These are phyloP conservation scores for Nemania sp. DNA, from an alignment of 2,329 filamentous ascomycete species.

Conservation along the genomic window DNA sequence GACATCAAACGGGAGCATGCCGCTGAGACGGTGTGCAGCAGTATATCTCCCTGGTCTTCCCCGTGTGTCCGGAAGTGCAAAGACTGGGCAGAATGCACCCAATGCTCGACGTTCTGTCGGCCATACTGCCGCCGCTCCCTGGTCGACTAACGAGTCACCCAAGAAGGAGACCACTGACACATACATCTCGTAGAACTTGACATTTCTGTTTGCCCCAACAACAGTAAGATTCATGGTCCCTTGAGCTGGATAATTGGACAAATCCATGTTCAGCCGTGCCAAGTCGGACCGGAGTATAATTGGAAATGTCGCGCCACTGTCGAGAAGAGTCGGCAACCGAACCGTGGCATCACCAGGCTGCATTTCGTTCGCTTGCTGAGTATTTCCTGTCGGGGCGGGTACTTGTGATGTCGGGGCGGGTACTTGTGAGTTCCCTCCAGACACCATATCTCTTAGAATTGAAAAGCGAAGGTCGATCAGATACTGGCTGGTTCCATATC, in stretches of 20 bases:
- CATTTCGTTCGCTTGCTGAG: slow-evolving; percentile 10
- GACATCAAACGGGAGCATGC: slow-evolving; percentile 47
- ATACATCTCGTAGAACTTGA: slow-evolving; percentile 43
- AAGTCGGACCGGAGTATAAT: slow-evolving; percentile 44
- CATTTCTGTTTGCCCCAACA: slow-evolving; percentile 20
- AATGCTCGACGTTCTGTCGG: slow-evolving; percentile 30
- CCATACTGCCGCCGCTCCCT: slow-evolving; percentile 32
- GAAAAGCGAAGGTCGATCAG: slow-evolving; percentile 20
- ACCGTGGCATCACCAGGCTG: slow-evolving; percentile 27
- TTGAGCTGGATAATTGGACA: slow-evolving; percentile 43
- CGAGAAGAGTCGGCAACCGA: slow-evolving; percentile 44
- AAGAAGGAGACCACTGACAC: slow-evolving; percentile 37
- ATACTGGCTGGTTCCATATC: slow-evolving; percentile 35
- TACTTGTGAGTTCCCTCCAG: too few species aligned
- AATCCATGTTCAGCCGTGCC: slow-evolving; percentile 39
- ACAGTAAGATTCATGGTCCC: slow-evolving; percentile 31
- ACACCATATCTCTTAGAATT: slow-evolving; percentile 10
- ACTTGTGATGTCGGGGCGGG: too few species aligned
- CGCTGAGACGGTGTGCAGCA: slow-evolving; percentile 43
- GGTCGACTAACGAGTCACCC: slow-evolving; percentile 34
- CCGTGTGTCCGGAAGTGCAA: slow-evolving; percentile 20
- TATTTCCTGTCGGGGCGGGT: not conserved
- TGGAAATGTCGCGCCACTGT: slow-evolving; percentile 49
- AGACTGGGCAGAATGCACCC: slow-evolving; percentile 39
- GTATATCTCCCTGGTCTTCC: not conserved